Conservation (phyloP, 2,329 filamentous ascomycete species). For the Fusarium staphyleae region DNA sequence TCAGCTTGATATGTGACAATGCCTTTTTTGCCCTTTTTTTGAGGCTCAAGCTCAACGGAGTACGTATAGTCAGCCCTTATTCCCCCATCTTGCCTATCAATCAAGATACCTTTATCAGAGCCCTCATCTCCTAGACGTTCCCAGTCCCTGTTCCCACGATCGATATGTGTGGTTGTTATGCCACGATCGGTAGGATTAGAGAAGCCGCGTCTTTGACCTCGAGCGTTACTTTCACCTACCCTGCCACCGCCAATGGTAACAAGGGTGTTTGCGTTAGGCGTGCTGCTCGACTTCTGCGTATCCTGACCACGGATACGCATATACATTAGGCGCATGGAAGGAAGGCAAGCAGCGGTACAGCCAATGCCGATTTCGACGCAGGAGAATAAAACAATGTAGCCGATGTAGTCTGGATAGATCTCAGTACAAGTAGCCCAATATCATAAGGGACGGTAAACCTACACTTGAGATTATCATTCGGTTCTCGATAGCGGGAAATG, state of each 20-base stretch:
- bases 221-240: too few relatives aligned
- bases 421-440: neutral
- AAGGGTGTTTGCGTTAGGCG: too few relatives aligned
- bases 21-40: neutral
- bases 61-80: neutral
- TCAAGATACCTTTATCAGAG: neutral
- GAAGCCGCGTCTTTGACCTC: too few relatives aligned
- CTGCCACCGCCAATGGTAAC: too few relatives aligned
- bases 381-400: slow-evolving; percentile 5
- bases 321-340: neutral
- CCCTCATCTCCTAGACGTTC: neutral
- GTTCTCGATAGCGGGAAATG: slow-evolving; percentile 2
- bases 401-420: neutral
- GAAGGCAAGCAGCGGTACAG: neutral
- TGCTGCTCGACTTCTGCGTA: neutral
- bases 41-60: slow-evolving; percentile 4
- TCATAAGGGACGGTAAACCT: neutral
- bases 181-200: too few relatives aligned
- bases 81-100: neutral
- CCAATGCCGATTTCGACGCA: slow-evolving; percentile 6
- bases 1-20: too few relatives aligned
- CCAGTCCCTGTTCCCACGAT: too few relatives aligned
- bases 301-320: neutral
- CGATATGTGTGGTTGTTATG: too few relatives aligned
- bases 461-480: slow-evolving; percentile 8